Conservation (phyloP, 139 green algal species). For the Volvox africanus region DNA sequence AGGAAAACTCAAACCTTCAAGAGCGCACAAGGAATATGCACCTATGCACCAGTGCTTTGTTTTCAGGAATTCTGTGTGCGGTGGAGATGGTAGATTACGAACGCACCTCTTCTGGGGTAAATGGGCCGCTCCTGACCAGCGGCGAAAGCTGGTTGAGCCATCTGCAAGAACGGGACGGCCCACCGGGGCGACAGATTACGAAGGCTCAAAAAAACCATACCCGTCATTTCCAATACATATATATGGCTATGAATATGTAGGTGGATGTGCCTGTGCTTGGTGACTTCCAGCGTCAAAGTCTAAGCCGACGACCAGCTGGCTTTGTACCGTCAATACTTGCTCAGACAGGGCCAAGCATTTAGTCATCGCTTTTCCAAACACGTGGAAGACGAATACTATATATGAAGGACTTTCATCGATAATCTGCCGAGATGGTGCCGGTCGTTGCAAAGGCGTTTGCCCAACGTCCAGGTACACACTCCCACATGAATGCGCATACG, state of each 20-base stretch:
- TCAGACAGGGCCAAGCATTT: neutral
- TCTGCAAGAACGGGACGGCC: neutral
- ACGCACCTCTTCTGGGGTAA: constrained; percentile 51
- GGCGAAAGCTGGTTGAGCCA: constrained; percentile 69
- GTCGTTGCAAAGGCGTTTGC: neutral
- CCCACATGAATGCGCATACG: neutral
- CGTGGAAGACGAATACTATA: no score
- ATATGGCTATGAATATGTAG: no score
- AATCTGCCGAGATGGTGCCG: neutral
- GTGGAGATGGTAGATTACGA: no score
- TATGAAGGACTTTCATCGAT: neutral
- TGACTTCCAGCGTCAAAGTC: neutral
- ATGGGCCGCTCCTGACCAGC: constrained; percentile 57
- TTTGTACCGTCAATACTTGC: neutral
- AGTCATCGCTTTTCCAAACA: no score
- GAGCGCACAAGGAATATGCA: no score
- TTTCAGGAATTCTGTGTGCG: no score
- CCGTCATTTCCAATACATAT: no score
- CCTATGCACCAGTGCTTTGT: no score
- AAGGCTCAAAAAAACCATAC: neutral
- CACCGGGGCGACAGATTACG: neutral
- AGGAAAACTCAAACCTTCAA: no score
- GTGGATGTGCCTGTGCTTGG: neutral
- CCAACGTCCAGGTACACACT: neutral
- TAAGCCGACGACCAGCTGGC: neutral